phyloP scores from a whole-genome alignment of 768 basidiomycete species.

The Cubamyces sp. region DNA sequence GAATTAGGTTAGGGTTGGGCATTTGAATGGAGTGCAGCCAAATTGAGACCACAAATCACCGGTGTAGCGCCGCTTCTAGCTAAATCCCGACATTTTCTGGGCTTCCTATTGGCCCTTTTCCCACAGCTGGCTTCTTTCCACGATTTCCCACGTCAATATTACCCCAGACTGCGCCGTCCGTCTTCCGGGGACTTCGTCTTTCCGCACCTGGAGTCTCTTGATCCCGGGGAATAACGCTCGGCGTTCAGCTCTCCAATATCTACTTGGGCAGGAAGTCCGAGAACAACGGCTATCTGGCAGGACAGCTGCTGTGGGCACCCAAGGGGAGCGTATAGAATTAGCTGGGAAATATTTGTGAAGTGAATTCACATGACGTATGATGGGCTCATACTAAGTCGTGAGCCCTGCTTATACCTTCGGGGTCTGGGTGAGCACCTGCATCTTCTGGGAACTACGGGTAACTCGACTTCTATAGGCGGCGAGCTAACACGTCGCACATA shows the following conservation, averaged over 20 bases:
- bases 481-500: too few relatives aligned
- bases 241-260: background rate
- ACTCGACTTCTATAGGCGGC: too few relatives aligned
- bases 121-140: background rate
- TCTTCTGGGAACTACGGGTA: too few relatives aligned
- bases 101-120: conserved; percentile 6
- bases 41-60: background rate
- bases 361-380: too few relatives aligned
- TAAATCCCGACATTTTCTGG: background rate
- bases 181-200: background rate
- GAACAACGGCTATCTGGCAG: background rate
- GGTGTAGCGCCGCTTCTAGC: background rate
- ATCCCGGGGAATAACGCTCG: background rate
- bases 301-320: too few relatives aligned
- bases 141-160: conserved; percentile 18
- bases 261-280: background rate
- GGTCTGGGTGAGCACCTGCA: too few relatives aligned
- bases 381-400: too few relatives aligned
- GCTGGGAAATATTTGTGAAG: too few relatives aligned
- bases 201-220: background rate
- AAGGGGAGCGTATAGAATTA: too few relatives aligned
- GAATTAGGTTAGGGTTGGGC: background rate
- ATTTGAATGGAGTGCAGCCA: too few relatives aligned
- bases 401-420: too few relatives aligned
- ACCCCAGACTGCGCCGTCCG: conserved; percentile 6